Percentiles rank a stretch among this genome's conserved stretches.
Evolutionary conservation across 1,139 yeast genomes (phyloP).

Genomic region (Kluyveromyces sp.): DNA sequence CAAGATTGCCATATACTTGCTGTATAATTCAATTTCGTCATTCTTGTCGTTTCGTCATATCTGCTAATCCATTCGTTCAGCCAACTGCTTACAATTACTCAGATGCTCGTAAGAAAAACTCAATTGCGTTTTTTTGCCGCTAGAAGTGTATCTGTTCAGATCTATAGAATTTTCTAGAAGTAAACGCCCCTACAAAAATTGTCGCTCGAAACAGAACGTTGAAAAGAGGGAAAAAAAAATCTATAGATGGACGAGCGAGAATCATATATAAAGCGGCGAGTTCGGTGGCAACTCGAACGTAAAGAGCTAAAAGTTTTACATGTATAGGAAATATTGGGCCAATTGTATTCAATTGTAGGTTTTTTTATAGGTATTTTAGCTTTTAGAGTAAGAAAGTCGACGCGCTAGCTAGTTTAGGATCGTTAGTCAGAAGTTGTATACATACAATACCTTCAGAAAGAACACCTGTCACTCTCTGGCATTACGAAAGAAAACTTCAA

Average conservation of each 20-base stretch:
- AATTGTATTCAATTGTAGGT: not conserved
- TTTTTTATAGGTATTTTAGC: not conserved
- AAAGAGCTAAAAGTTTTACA: too few relatives aligned
- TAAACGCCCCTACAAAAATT: not conserved
- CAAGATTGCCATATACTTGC: too few relatives aligned
- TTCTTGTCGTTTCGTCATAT: too few relatives aligned
- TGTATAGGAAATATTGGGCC: not conserved
- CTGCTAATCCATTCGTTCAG: too few relatives aligned
- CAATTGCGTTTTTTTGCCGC: too few relatives aligned
- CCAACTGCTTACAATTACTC: too few relatives aligned
- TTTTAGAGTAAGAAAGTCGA: not conserved
- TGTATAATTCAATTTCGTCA: too few relatives aligned
- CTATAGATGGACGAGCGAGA: not conserved
- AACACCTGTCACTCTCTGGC: too few relatives aligned
- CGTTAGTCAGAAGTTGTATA: not conserved
- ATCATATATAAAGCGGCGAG: not conserved
- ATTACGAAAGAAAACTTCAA: not conserved
- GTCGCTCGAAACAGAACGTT: constrained; percentile 1
- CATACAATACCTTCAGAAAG: not conserved
- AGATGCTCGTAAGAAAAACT: too few relatives aligned
- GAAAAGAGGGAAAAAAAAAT: not conserved
- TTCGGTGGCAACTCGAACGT: not conserved
- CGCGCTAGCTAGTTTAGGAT: not conserved
- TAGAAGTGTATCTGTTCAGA: too few relatives aligned
- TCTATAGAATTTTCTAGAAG: constrained; percentile 6